phyloP scores from a whole-genome alignment of 495 filamentous ascomycete genomes.

The Tuber indicum region DNA sequence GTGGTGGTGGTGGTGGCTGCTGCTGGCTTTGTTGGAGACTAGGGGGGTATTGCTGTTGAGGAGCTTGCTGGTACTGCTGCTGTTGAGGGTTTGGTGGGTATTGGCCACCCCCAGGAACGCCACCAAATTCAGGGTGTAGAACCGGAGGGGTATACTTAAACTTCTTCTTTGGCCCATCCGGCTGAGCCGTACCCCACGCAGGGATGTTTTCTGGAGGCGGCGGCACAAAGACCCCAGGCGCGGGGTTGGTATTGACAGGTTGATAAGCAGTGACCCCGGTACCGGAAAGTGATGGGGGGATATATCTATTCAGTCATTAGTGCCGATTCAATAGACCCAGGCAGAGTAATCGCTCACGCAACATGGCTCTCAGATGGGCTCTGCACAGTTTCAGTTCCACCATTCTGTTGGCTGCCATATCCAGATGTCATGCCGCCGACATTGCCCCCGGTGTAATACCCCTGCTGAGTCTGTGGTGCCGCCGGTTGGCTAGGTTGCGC shows the following conservation, averaged over 20 bases:
- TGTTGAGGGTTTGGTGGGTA: slow-evolving; percentile 12
- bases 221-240: slow-evolving; percentile 16
- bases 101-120: slow-evolving; percentile 7
- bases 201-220: slow-evolving; percentile 12
- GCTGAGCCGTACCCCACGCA: slow-evolving; percentile 18
- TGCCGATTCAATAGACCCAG: not conserved
- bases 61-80: slow-evolving; percentile 20
- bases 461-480: slow-evolving; percentile 21
- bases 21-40: slow-evolving; percentile 21
- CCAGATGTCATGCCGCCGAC: slow-evolving; percentile 3
- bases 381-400: not conserved
- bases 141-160: slow-evolving; percentile 31
- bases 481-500: slow-evolving; percentile 14
- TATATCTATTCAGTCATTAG: slow-evolving; percentile 13
- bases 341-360: slow-evolving; percentile 11
- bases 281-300: slow-evolving; percentile 19
- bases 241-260: slow-evolving; percentile 18
- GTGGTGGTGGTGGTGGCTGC: slow-evolving; percentile 14
- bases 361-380: slow-evolving; percentile 19
- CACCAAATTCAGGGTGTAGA: slow-evolving; percentile 22
- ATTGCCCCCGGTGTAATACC: slow-evolving; percentile 15
- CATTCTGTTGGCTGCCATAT: slow-evolving; percentile 4
- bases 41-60: slow-evolving; percentile 20
- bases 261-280: slow-evolving; percentile 17
- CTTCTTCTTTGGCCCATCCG: slow-evolving; percentile 20